Conservation (phyloP, 169 alveolate species). For the Plasmodium relictum region DNA sequence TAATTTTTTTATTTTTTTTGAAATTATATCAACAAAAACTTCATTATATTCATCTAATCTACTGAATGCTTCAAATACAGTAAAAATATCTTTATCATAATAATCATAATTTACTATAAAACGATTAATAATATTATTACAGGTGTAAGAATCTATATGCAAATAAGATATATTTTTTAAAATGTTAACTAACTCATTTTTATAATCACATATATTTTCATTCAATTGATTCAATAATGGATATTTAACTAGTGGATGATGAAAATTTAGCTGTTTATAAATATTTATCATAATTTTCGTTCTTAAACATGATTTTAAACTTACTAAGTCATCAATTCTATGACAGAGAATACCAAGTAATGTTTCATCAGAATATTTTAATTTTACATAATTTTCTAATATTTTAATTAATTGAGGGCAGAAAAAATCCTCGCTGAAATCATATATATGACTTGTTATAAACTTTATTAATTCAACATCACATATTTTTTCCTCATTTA, state of each 20-base stretch:
- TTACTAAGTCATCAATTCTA: conserved; percentile 36
- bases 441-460: conserved; percentile 60
- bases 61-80: conserved; percentile 34
- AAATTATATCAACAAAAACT: conserved; percentile 10
- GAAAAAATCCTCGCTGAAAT: conserved; percentile 55
- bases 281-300: conserved; percentile 47
- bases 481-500: conserved; percentile 15
- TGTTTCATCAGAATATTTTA: conserved; percentile 74
- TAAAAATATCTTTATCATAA: conserved; percentile 56
- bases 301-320: conserved; percentile 49
- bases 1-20: conserved; percentile 32
- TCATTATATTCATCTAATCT: conserved; percentile 27
- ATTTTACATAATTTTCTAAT: conserved; percentile 51
- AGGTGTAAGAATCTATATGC: conserved; percentile 23
- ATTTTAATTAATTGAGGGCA: conserved; percentile 57
- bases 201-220: conserved; percentile 57
- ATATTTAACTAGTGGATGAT: conserved; percentile 54
- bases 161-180: conserved; percentile 53
- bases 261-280: conserved; percentile 63
- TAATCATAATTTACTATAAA: conserved; percentile 39
- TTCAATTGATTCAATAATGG: conserved; percentile 28
- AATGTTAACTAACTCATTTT: conserved; percentile 36
- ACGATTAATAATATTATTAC: conserved; percentile 34
- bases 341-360: conserved; percentile 50
- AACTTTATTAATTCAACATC: conserved; percentile 43